Evolutionary conservation across 2,329 filamentous ascomycete genomes (phyloP), one percentile per base, ranked within the genome.

Genomic region (Pyrenochaeta sp.): DNA sequence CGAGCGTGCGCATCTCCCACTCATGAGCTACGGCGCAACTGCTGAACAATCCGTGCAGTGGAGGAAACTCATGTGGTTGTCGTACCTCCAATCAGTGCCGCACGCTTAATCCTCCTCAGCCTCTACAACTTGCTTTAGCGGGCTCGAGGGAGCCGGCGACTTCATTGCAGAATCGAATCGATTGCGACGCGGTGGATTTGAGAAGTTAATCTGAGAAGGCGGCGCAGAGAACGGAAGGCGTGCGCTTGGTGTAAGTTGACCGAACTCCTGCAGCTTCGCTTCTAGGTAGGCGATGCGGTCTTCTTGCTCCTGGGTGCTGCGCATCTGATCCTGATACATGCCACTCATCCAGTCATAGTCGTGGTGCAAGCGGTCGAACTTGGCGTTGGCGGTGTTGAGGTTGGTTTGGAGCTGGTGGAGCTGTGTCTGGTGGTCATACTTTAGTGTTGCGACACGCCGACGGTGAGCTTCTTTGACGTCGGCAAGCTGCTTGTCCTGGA

Each of bases 231-330:
- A 60, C 1, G 64, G 64, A 19, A 45, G n/a, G 5, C 25, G 40
- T n/a, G 30, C 19, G 5, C 24, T 13, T 4, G 40, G 51, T 13
- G 52, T 53, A 7, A 22, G 27, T 10, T 56, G 52, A 9, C 58
- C 54, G 7, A 52, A 56, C 49, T 77, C 73, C 36, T 65, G 58
- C 1, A 76, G 50, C 57, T 64, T 73, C 12, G 52, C 56, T 32
- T 75, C 64, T 19, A 78, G 66, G 10, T 76, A 73, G 3, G 54
- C 46, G 47, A 77, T 72, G 22, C 68, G 71, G n/a, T 61, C 58
- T 24, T 69, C 66, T 42, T 67, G 70, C 56, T 75, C 73, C 30
- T 67, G 54, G 24, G 49, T 54, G 34, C 27, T 30, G 44, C 52
- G 65, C 40, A 62, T 59, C 27, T 66, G 58, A 27, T 66, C 59